Conservation (phyloP, 2,329 filamentous ascomycete species). For the Hymenoscyphus linearis region DNA sequence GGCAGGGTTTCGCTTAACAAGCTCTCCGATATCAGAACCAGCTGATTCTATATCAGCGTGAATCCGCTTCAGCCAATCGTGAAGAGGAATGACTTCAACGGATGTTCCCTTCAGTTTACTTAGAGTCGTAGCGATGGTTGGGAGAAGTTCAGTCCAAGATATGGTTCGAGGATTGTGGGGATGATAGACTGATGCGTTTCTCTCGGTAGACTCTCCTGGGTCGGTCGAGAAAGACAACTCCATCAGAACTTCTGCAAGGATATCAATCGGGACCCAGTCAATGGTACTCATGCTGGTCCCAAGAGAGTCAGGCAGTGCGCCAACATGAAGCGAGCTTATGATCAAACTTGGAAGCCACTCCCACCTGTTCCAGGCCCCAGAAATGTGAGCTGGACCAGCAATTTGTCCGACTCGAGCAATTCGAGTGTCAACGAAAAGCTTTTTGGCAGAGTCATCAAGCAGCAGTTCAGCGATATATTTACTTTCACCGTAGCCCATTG, state of each 20-base stretch:
- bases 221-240: slow-evolving; percentile 22
- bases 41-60: not conserved
- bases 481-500: slow-evolving; percentile 27
- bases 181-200: slow-evolving; percentile 1
- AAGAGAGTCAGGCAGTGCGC: slow-evolving; percentile 7
- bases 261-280: slow-evolving; percentile 42
- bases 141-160: slow-evolving; percentile 1
- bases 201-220: not conserved
- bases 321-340: not conserved
- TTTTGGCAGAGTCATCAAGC: slow-evolving; percentile 36
- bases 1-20: not conserved
- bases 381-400: slow-evolving; percentile 34
- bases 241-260: slow-evolving; percentile 34
- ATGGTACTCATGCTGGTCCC: slow-evolving; percentile 31
- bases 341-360: slow-evolving; percentile 47
- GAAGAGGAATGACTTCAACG: not conserved
- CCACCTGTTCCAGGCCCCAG: slow-evolving; percentile 48
- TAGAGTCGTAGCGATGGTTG: not conserved
- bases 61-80: not conserved
- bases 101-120: not conserved
- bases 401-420: slow-evolving; percentile 44
- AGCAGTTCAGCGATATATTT: slow-evolving; percentile 32
- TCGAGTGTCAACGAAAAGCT: slow-evolving; percentile 35
- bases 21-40: not conserved
- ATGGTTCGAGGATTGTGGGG: not conserved